Conservation (phyloP, 129 eudicot genomes). For the Cynara cardunculus region DNA sequence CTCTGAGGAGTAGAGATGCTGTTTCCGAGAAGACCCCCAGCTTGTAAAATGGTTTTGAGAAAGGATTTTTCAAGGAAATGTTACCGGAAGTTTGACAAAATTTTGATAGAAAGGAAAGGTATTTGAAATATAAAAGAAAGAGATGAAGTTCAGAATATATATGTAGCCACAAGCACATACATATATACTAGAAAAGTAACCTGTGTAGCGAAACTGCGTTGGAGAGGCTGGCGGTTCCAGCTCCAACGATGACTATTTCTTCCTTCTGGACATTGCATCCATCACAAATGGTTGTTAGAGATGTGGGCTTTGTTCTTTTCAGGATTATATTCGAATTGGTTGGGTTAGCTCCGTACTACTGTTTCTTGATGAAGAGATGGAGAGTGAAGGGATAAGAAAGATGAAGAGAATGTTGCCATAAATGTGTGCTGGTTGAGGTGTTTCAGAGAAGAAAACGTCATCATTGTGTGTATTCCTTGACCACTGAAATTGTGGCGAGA, state of each 20-base stretch:
- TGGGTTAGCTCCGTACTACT: neutral
- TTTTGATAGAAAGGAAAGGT: neutral
- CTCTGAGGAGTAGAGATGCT: neutral
- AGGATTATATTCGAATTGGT: constrained; percentile 9
- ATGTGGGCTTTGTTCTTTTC: constrained; percentile 15
- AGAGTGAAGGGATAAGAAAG: neutral
- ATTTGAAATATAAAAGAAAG: neutral
- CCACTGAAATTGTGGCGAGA: constrained; percentile 18
- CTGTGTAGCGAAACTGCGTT: constrained; percentile 79
- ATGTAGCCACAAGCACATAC: too few relatives aligned
- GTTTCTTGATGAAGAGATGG: neutral
- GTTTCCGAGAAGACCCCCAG: neutral
- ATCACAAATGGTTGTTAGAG: constrained; percentile 14
- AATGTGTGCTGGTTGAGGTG: neutral
- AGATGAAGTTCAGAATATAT: neutral
- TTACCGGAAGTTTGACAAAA: neutral
- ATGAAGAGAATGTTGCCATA: constrained; percentile 16
- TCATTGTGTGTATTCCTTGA: neutral
- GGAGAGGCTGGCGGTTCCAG: constrained; percentile 82
- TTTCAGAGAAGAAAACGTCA: neutral
- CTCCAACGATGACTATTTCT: constrained; percentile 78
- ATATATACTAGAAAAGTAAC: constrained; percentile 20
- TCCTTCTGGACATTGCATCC: constrained; percentile 35
- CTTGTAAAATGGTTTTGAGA: neutral
- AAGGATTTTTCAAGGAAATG: neutral